Evolutionary conservation across 228 moss, liverwort and hornwort genomes (phyloP).

Genomic region (Sphagnum magellanicum): DNA sequence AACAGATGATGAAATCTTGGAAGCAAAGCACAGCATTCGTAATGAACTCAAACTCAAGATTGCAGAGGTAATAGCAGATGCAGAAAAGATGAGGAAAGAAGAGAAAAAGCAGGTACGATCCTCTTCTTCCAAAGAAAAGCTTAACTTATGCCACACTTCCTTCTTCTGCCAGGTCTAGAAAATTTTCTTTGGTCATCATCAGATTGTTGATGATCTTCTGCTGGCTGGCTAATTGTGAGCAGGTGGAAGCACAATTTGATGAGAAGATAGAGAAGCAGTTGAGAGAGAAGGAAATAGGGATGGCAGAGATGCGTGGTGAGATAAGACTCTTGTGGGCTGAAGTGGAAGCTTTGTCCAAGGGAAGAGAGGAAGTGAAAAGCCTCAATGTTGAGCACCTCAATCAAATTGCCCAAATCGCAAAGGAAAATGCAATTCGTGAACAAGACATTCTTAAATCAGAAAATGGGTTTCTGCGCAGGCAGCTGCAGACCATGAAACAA

Average conservation of each 20-base stretch:
- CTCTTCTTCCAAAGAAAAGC: too few relatives aligned
- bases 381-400: constrained; percentile 53
- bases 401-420: constrained; percentile 50
- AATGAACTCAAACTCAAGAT: constrained; percentile 72
- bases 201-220: neutral
- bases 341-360: constrained; percentile 74
- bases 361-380: constrained; percentile 69
- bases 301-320: constrained; percentile 70
- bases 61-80: constrained; percentile 63
- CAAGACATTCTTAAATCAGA: constrained; percentile 50
- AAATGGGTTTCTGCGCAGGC: constrained; percentile 40
- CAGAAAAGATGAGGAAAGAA: constrained; percentile 65
- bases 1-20: constrained; percentile 77
- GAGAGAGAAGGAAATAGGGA: constrained; percentile 36
- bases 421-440: constrained; percentile 57
- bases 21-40: constrained; percentile 70
- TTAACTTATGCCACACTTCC: too few relatives aligned
- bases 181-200: too few relatives aligned
- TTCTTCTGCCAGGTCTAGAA: too few relatives aligned
- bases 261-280: constrained; percentile 63
- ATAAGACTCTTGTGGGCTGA: constrained; percentile 77
- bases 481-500: constrained; percentile 44
- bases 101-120: constrained; percentile 55
- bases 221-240: constrained; percentile 2
- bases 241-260: constrained; percentile 66